A percentile compares a stretch with the other conserved stretches of the same genome.
phyloP scores from a whole-genome alignment of 2,329 filamentous ascomycete species.

The Penicillium sp. region DNA sequence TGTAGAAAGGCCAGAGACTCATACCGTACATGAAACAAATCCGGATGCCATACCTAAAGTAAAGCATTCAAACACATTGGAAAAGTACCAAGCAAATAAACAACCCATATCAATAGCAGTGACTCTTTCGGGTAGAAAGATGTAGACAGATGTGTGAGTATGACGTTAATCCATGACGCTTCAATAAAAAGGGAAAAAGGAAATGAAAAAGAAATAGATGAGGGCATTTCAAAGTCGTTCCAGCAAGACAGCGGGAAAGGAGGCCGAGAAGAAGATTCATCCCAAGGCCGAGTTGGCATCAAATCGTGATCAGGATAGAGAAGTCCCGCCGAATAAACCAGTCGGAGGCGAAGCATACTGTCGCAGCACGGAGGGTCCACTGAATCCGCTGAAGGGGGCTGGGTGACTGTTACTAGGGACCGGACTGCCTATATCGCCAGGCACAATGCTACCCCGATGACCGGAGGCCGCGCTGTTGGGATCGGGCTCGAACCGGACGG shows the following conservation, averaged over 20 bases:
- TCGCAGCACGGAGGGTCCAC: conserved; percentile 31
- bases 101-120: conserved; percentile 17
- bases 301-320: conserved; percentile 11
- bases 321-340: conserved; percentile 33
- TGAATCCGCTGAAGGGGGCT: conserved; percentile 38
- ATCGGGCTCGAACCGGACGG: conserved; percentile 54
- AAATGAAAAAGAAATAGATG: conserved; percentile 7
- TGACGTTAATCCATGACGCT: conserved; percentile 29
- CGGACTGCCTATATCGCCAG: conserved; percentile 70
- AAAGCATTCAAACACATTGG: conserved; percentile 18
- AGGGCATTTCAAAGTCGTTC: conserved; percentile 19
- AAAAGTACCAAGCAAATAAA: conserved; percentile 16
- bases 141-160: conserved; percentile 14
- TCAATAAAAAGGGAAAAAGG: conserved; percentile 15
- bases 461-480: conserved; percentile 44
- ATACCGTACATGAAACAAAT: conserved; percentile 26
- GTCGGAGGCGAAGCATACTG: conserved; percentile 40
- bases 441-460: conserved; percentile 45
- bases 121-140: conserved; percentile 9
- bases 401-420: conserved; percentile 46
- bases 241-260: conserved; percentile 10
- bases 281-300: neutral
- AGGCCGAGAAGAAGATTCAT: conserved; percentile 1
- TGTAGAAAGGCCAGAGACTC: conserved; percentile 26
- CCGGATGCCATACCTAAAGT: conserved; percentile 21